Base-by-base conservation (phyloP, 2,329 filamentous ascomycete genomes). In the Lasiodiplodia theobromae region DNA sequence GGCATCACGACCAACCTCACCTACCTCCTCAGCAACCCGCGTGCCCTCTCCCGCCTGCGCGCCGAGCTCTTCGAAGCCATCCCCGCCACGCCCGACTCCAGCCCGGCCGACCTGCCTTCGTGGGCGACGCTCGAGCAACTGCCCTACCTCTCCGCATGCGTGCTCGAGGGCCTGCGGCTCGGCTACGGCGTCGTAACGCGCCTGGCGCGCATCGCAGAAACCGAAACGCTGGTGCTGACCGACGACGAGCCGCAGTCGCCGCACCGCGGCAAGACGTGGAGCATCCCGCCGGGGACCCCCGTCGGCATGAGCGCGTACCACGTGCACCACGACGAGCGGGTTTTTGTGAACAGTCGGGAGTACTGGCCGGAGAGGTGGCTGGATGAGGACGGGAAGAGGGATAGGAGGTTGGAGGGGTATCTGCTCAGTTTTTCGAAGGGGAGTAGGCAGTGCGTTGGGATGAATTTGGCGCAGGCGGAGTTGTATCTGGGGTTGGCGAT, bases 181-280 rank as follows among this genome's bases (percentile, higher is more conserved):
- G 74, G 73, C 2, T 82, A 81, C 63, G 80, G 81, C 1, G 72
- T 82, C 1, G 79, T 77, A 14, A 78, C 79, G 4, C 72, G 81
- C 44, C 77, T 67, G 4, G 38, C 63, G 3, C 63, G 68, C 25
- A 21, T 62, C 14, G n/a, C 54, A 11, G 28, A 47, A 37, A 23
- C 31, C 14, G 66, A 57, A 1, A 23, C 70, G 11, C 68, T 71
- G 38, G 51, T 51, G 1, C 72, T 72, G 58, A 49, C 12, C 14
- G 37, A 57, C 37, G 60, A 64, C 6, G 5, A 18, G 0, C 6
- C 25, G 3, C 25, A 12, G 14, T 18, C 40, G 40, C 18, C 40
- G 40, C 18, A 44, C 18, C 18, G 16, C 40, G 40, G n/a, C 16
- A 62, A 54, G 40, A 44, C 52, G 23, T 70, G 63, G 62, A 6